A percentile compares a stretch with the other conserved stretches of the same genome.
Conservation (phyloP, 129 eudicot species). For the Artemisia argyi region DNA sequence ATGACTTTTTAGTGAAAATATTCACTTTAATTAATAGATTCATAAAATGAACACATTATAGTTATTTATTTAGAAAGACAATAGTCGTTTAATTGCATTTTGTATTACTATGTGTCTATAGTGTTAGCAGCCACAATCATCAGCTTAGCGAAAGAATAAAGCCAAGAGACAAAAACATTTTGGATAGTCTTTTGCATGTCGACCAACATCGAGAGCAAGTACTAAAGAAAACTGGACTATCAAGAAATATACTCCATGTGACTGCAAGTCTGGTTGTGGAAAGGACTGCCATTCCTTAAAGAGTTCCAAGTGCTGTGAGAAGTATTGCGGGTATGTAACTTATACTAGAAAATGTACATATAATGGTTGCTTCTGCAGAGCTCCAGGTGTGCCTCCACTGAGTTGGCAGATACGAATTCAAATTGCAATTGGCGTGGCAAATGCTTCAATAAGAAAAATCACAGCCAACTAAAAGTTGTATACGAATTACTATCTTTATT, state of each 20-base stretch:
- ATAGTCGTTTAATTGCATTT: too few species aligned
- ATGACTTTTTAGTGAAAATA: conserved; percentile 30
- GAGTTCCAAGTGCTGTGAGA: conserved; percentile 70
- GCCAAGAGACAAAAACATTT: conserved; percentile 46
- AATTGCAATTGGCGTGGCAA: conserved; percentile 92
- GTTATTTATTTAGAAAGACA: too few species aligned
- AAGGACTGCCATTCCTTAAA: conserved; percentile 67
- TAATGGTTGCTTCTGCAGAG: conserved; percentile 55
- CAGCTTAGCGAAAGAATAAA: conserved; percentile 57
- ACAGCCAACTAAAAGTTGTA: neutral
- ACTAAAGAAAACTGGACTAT: conserved; percentile 47
- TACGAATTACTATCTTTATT: neutral
- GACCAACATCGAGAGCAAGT: conserved; percentile 52
- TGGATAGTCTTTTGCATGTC: conserved; percentile 51
- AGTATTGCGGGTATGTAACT: conserved; percentile 73
- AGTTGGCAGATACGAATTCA: conserved; percentile 88
- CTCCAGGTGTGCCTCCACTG: conserved; percentile 61
- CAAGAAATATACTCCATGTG: conserved; percentile 58
- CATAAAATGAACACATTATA: too few species aligned
- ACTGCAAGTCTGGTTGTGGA: conserved; percentile 68
- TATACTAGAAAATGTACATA: too few species aligned
- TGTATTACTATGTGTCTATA: too few species aligned
- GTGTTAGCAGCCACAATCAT: conserved; percentile 6
- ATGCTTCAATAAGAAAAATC: conserved; percentile 70
- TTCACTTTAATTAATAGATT: too few species aligned